These are phyloP conservation scores for Ciborinia camelliae DNA, from an alignment of 2,329 filamentous ascomycete genomes.

Conservation along the genomic window DNA sequence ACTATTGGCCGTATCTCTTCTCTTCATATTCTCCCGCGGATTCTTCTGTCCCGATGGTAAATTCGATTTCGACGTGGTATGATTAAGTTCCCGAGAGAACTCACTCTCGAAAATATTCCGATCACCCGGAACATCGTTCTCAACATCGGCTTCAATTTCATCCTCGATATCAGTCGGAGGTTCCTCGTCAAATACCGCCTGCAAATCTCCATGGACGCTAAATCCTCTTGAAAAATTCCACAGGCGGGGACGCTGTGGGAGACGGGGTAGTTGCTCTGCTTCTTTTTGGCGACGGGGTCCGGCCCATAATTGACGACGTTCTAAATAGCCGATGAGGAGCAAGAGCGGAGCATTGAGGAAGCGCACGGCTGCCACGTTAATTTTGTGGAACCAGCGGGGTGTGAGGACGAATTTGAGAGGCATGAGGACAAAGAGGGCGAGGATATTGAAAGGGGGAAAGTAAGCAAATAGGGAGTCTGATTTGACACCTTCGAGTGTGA, in stretches of 20 bases:
- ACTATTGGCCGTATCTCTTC: slow-evolving; percentile 10
- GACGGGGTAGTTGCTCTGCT: slow-evolving; percentile 28
- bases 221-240: slow-evolving; percentile 35
- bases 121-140: slow-evolving; percentile 17
- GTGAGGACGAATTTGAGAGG: slow-evolving; percentile 75
- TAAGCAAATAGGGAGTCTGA: slow-evolving; percentile 63
- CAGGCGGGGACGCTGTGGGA: slow-evolving; percentile 23
- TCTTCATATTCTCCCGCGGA: slow-evolving; percentile 2
- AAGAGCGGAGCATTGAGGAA: slow-evolving; percentile 73
- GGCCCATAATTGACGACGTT: slow-evolving; percentile 66
- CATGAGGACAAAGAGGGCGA: slow-evolving; percentile 69
- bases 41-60: neutral
- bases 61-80: neutral
- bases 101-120: slow-evolving; percentile 16
- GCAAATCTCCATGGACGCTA: slow-evolving; percentile 35
- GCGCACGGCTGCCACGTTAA: slow-evolving; percentile 74
- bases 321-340: slow-evolving; percentile 65
- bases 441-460: slow-evolving; percentile 77
- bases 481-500: slow-evolving; percentile 84
- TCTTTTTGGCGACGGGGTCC: slow-evolving; percentile 25
- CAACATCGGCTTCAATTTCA: slow-evolving; percentile 26
- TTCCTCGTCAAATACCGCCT: slow-evolving; percentile 36
- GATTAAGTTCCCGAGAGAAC: slow-evolving; percentile 26
- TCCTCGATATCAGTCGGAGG: slow-evolving; percentile 31
- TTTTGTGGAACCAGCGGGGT: slow-evolving; percentile 87